Evolutionary conservation across 306 rosid species (phyloP).

Genomic region (Morella rubra): DNA sequence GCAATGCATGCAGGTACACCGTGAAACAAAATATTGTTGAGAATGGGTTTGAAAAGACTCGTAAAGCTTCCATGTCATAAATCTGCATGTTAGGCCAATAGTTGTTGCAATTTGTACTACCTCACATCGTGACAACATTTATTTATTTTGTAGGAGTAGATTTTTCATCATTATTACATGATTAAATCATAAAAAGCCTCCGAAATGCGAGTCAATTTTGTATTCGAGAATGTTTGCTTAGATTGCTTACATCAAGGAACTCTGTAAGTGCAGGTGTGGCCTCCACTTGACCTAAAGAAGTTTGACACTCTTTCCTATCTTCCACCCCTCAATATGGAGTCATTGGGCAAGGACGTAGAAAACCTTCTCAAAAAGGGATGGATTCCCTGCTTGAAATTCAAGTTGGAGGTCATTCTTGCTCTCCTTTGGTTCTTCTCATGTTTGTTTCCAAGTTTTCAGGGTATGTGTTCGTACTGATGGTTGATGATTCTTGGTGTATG

Average conservation of each 20-base stretch:
- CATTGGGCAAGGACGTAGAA: conserved; percentile 49
- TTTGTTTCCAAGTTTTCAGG: background rate
- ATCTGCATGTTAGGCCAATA: no score
- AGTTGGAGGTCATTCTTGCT: conserved; percentile 36
- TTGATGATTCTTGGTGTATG: background rate
- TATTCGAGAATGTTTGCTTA: no score
- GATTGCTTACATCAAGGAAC: no score
- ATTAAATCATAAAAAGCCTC: no score
- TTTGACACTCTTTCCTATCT: conserved; percentile 93
- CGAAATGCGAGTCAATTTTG: no score
- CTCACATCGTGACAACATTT: no score
- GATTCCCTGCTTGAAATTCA: conserved; percentile 86
- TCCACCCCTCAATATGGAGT: conserved; percentile 33
- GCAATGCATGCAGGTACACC: conserved; percentile 61
- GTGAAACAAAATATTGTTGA: no score
- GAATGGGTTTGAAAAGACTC: no score
- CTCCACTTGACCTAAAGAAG: conserved; percentile 56
- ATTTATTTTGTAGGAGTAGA: no score
- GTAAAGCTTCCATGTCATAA: no score
- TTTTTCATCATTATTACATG: no score
- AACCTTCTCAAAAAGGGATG: conserved; percentile 61
- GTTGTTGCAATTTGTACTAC: no score
- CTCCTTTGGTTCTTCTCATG: background rate
- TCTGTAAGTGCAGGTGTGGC: conserved; percentile 98
- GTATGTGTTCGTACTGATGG: background rate